These are phyloP conservation scores for Talaromyces trachyspermus DNA, from an alignment of 495 filamentous ascomycete species.

Conservation along the genomic window DNA sequence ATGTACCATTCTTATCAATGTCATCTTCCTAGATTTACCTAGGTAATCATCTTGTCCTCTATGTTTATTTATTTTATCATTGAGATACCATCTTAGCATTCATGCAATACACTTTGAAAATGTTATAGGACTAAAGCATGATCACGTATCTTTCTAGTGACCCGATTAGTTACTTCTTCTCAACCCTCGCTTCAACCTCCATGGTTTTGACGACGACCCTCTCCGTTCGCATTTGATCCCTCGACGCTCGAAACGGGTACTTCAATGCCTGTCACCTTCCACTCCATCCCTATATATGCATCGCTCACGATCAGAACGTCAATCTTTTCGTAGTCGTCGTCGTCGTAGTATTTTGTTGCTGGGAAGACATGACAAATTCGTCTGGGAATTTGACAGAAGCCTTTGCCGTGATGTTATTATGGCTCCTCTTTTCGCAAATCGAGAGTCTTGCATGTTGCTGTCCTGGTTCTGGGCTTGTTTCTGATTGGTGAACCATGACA, in stretches of 20 bases:
- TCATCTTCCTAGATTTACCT: neutral
- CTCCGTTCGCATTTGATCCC: conserved; percentile 28
- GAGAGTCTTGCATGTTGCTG: conserved; percentile 13
- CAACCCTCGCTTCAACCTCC: conserved; percentile 11
- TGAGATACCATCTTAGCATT: conserved; percentile 2
- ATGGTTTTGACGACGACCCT: neutral
- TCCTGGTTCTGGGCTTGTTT: conserved; percentile 21
- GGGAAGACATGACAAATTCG: conserved; percentile 14
- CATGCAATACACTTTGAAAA: neutral
- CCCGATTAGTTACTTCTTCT: conserved; percentile 5
- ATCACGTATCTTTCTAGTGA: neutral
- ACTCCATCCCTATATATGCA: conserved; percentile 77
- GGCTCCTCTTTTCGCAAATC: conserved; percentile 10
- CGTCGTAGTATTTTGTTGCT: conserved; percentile 11
- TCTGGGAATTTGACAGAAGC: conserved; percentile 57
- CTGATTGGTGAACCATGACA: conserved; percentile 55
- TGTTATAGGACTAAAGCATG: neutral
- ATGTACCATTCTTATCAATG: neutral
- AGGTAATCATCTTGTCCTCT: neutral
- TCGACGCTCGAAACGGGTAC: conserved; percentile 43
- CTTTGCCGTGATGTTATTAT: conserved; percentile 15
- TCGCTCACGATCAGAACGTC: conserved; percentile 75
- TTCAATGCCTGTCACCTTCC: conserved; percentile 49
- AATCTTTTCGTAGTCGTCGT: conserved; percentile 45
- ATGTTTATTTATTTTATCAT: neutral